Percentiles rank a stretch among this genome's conserved stretches.
phyloP scores from a whole-genome alignment of 306 rosid species.

The Vicia faba region DNA sequence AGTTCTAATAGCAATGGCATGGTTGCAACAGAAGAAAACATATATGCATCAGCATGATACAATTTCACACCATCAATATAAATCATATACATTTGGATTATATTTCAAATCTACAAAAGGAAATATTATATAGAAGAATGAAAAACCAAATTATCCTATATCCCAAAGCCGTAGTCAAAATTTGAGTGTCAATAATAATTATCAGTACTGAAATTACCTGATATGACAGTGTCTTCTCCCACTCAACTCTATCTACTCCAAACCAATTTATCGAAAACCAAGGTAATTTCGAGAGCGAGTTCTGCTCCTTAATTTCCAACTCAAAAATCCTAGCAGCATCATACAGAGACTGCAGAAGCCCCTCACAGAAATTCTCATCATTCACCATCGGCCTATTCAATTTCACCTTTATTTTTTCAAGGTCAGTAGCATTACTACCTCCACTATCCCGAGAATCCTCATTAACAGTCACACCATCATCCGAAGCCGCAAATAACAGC shows the following conservation, averaged over 20 bases:
- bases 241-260: slow-evolving; percentile 81
- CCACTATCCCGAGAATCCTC: slow-evolving; percentile 68
- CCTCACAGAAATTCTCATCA: slow-evolving; percentile 62
- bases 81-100: slow-evolving; percentile 13
- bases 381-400: slow-evolving; percentile 65
- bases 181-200: slow-evolving; percentile 8
- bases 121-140: too few relatives aligned
- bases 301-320: slow-evolving; percentile 76
- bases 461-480: slow-evolving; percentile 76
- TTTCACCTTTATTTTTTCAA: slow-evolving; percentile 67
- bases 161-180: slow-evolving; percentile 24
- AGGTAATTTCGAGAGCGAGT: slow-evolving; percentile 46
- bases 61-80: slow-evolving; percentile 22
- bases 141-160: too few relatives aligned
- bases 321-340: slow-evolving; percentile 93
- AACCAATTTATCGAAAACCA: slow-evolving; percentile 89
- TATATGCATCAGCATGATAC: slow-evolving; percentile 25
- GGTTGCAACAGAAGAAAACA: slow-evolving; percentile 24
- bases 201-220: slow-evolving; percentile 57
- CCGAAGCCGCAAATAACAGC: slow-evolving; percentile 55
- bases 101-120: not conserved
- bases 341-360: slow-evolving; percentile 78
- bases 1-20: slow-evolving; percentile 26
- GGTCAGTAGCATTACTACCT: slow-evolving; percentile 43
- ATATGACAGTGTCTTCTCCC: slow-evolving; percentile 81